Percentiles rank a stretch among this genome's conserved stretches.
Evolutionary conservation across 306 rosid species (phyloP).

Genomic region (Myrica gale): DNA sequence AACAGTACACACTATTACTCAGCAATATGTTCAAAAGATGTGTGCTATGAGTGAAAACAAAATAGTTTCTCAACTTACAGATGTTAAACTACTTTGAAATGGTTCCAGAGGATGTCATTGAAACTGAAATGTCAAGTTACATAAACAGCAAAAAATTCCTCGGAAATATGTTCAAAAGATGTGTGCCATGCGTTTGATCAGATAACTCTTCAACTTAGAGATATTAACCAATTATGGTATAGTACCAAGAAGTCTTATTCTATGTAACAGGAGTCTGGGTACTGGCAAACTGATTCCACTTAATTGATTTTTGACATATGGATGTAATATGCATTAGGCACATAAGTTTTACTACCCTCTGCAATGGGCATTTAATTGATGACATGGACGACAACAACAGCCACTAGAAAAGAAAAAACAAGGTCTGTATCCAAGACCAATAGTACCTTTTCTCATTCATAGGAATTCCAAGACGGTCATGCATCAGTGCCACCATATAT

Average conservation of each 20-base stretch:
- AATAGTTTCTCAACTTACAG: neutral
- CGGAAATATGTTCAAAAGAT: neutral
- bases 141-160: neutral
- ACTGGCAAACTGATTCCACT: neutral
- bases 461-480: constrained; percentile 43
- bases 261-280: neutral
- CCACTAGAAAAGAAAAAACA: constrained; percentile 3
- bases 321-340: neutral
- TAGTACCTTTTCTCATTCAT: constrained; percentile 44
- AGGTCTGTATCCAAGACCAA: neutral
- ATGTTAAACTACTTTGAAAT: neutral
- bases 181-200: no score
- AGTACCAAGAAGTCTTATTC: neutral
- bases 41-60: neutral
- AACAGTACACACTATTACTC: neutral
- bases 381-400: no score
- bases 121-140: neutral
- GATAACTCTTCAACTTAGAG: neutral
- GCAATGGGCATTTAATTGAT: no score
- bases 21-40: neutral
- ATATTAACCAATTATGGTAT: neutral
- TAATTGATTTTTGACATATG: neutral
- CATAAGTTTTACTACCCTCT: neutral
- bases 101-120: neutral
- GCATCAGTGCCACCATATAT: constrained; percentile 44